A percentile compares a stretch with the other conserved stretches of the same genome.
Conservation (phyloP, 352 stramenopile genomes). For the Phytopythium chamaehyphon region DNA sequence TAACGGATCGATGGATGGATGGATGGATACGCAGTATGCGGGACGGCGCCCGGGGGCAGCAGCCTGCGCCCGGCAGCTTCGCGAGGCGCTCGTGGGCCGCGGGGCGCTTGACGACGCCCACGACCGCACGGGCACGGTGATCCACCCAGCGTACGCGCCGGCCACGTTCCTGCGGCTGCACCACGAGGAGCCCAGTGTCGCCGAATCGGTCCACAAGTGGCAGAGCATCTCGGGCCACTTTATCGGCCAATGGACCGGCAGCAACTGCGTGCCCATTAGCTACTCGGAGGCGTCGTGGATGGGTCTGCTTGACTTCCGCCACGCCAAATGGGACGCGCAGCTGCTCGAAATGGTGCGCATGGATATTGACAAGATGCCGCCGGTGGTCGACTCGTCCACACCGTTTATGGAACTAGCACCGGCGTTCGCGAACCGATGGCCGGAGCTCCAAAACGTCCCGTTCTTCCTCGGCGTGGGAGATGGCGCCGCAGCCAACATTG, state of each 20-base stretch:
- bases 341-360: conserved; percentile 75
- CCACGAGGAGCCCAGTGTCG: conserved; percentile 29
- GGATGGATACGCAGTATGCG: conserved; percentile 39
- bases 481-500: conserved; percentile 92
- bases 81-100: conserved; percentile 27
- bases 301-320: conserved; percentile 89
- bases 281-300: conserved; percentile 95
- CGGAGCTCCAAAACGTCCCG: conserved; percentile 50
- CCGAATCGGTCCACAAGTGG: conserved; percentile 74
- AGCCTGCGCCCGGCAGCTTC: conserved; percentile 43
- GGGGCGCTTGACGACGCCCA: conserved; percentile 52
- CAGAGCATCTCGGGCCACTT: conserved; percentile 89
- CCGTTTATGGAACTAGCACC: conserved; percentile 52
- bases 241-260: conserved; percentile 82
- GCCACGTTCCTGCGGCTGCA: conserved; percentile 86
- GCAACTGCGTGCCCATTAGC: conserved; percentile 73
- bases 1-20: conserved; percentile 5
- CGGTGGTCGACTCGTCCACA: conserved; percentile 59
- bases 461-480: conserved; percentile 92
- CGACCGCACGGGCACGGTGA: conserved; percentile 71
- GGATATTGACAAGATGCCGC: conserved; percentile 65
- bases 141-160: conserved; percentile 89
- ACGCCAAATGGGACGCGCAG: conserved; percentile 77
- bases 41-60: conserved; percentile 45
- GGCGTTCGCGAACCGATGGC: conserved; percentile 63